A percentile compares a stretch with the other conserved stretches of the same genome.
Conservation (phyloP, 345 rosid genomes). For the Rhodamnia rubescens region DNA sequence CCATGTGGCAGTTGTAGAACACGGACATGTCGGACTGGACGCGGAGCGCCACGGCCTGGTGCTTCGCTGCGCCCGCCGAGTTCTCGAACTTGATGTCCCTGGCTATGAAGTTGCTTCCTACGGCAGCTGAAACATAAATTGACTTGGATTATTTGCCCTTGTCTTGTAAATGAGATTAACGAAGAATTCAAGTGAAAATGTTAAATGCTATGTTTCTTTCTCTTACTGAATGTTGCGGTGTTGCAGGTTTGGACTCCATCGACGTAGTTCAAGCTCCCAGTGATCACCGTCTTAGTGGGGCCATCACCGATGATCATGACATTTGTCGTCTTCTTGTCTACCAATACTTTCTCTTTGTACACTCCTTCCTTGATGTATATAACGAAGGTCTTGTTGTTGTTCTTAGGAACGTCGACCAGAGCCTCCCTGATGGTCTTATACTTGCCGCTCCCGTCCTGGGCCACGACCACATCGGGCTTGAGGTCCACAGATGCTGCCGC, state of each 20-base stretch:
- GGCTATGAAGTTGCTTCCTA: slow-evolving; percentile 47
- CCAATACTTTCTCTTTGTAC: slow-evolving; percentile 39
- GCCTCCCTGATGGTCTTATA: slow-evolving; percentile 50
- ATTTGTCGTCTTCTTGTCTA: slow-evolving; percentile 16
- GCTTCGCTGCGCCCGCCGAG: slow-evolving; percentile 45
- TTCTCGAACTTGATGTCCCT: slow-evolving; percentile 64
- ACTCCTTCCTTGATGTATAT: slow-evolving; percentile 60
- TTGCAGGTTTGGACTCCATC: slow-evolving; percentile 38
- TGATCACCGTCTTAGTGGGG: slow-evolving; percentile 45
- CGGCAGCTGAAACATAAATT: slow-evolving; percentile 16
- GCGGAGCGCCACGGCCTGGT: slow-evolving; percentile 69
- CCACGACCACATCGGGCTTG: slow-evolving; percentile 44
- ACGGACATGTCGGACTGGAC: slow-evolving; percentile 38
- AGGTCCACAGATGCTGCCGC: slow-evolving; percentile 2
- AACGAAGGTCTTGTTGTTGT: slow-evolving; percentile 24
- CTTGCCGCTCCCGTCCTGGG: slow-evolving; percentile 66
- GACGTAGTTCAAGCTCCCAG: slow-evolving; percentile 31
- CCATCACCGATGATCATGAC: slow-evolving; percentile 75
- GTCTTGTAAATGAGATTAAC: neutral
- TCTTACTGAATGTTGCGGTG: slow-evolving; percentile 54
- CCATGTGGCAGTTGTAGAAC: slow-evolving; percentile 46
- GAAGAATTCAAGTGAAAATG: neutral
- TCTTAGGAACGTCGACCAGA: slow-evolving; percentile 27
- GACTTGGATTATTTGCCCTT: neutral
- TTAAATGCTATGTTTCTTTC: neutral